Evolutionary conservation across 2,329 filamentous ascomycete genomes (phyloP), one percentile per base, ranked within the genome.

Genomic region (Drechslerella stenobrocha): DNA sequence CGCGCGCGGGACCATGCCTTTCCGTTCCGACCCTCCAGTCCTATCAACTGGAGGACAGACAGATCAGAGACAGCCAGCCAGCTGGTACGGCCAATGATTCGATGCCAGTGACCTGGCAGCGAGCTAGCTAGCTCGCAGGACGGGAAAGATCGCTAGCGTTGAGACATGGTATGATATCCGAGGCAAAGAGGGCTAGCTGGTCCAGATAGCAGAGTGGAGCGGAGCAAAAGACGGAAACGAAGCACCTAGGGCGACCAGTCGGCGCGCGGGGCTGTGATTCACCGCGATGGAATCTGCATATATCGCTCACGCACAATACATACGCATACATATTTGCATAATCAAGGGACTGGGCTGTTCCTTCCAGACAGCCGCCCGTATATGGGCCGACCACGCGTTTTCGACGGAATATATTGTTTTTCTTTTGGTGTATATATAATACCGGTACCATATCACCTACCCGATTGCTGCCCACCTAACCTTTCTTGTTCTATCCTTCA

Each of bases 141-240:
- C 37, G 37, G 37, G 37, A 42, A 42, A 42, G 37, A 42, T 42
- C 37, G 37, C 37, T 42, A 42, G 37, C 37, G 37, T 42, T 42
- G 37, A 42, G 18, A 42, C 37, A 42, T 42, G 37, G 37, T 18
- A 42, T 42, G 37, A 42, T 42, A 42, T 42, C 37, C 37, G 37
- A 42, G 37, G 37, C 37, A 42, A 42, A 42, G 37, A 7, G 13
- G 22, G 37, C 37, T 42, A 42, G 37, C 37, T 42, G 22, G 37
- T 18, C n/a, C 18, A 42, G 13, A n/a, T 42, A 18, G 37, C 37
- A 18, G 37, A 42, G 37, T 30, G 28, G 28, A 30, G 28, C 28
- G 11, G 5, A 42, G 37, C 4, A 18, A 5, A n/a, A 9, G 37
- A 42, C 8, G 34, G 37, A 42, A 42, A 20, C n/a, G 15, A 42